phyloP scores from a whole-genome alignment of 257 asterid genomes.

The Nemophila menziesii region DNA sequence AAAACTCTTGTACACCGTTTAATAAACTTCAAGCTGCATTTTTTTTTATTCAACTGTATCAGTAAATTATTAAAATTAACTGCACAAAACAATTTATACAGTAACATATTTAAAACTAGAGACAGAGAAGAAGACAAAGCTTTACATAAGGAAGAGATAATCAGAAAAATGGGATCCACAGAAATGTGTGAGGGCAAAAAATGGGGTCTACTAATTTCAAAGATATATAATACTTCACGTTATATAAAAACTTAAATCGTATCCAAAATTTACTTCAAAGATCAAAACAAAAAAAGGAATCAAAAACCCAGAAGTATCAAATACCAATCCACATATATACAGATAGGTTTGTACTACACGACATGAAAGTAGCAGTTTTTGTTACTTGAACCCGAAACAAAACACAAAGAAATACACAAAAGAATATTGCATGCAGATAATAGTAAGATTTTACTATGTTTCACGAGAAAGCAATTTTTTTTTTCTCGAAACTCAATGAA shows the following conservation, averaged over 20 bases:
- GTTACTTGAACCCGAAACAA: not conserved
- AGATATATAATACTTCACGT: not conserved
- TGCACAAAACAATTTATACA: not conserved
- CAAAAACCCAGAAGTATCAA: not conserved
- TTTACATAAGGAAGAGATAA: conserved; percentile 1
- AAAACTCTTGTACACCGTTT: not conserved
- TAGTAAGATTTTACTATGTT: not conserved
- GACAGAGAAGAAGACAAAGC: not conserved
- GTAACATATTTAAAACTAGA: not conserved
- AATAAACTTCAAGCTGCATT: not conserved
- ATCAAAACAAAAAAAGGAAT: not conserved
- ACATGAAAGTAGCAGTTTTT: not conserved
- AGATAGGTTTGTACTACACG: too few species aligned
- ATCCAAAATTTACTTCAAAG: not conserved
- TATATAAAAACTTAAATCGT: not conserved
- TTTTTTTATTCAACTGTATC: not conserved
- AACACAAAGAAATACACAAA: not conserved
- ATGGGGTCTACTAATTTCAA: not conserved
- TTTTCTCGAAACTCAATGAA: not conserved
- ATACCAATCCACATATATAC: not conserved
- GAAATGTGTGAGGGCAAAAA: not conserved
- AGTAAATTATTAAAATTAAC: not conserved
- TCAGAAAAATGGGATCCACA: conserved; percentile 1
- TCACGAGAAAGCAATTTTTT: too few species aligned
- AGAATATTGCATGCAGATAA: conserved; percentile 2